phyloP scores from a whole-genome alignment of 805 yeast genomes.

The Candida arabinofermentans region DNA sequence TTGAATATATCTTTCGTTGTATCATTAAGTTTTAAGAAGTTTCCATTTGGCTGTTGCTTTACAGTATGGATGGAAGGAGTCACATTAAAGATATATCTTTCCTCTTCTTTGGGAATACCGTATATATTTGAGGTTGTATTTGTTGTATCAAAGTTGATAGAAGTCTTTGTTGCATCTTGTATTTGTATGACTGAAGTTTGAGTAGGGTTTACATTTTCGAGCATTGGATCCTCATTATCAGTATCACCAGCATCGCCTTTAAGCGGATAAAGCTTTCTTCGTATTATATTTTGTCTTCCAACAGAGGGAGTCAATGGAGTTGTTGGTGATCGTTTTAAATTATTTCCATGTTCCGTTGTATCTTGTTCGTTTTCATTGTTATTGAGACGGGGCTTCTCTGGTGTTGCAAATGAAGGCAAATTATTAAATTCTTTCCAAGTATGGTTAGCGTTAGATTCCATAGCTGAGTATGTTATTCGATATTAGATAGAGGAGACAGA shows the following conservation, averaged over 20 bases:
- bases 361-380: not conserved
- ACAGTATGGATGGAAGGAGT: not conserved
- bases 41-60: not conserved
- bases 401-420: not conserved
- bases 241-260: not conserved
- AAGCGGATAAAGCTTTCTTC: constrained; percentile 18
- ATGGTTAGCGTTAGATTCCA: too few relatives aligned
- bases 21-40: not conserved
- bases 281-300: constrained; percentile 22
- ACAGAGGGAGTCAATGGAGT: constrained; percentile 31
- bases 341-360: not conserved
- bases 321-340: constrained; percentile 28
- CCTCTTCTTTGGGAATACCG: not conserved
- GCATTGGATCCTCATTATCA: constrained; percentile 1
- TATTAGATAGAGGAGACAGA: too few relatives aligned
- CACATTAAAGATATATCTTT: constrained; percentile 2
- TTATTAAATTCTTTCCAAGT: not conserved
- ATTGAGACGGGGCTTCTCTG: not conserved
- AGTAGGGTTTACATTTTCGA: constrained; percentile 2
- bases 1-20: constrained; percentile 2
- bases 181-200: constrained; percentile 2
- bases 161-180: not conserved
- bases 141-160: not conserved
- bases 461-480: too few relatives aligned
- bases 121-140: constrained; percentile 1